Percentiles rank a stretch among this genome's conserved stretches.
Conservation (phyloP, 768 basidiomycete species). For the Hygrophorus pudorinus region DNA sequence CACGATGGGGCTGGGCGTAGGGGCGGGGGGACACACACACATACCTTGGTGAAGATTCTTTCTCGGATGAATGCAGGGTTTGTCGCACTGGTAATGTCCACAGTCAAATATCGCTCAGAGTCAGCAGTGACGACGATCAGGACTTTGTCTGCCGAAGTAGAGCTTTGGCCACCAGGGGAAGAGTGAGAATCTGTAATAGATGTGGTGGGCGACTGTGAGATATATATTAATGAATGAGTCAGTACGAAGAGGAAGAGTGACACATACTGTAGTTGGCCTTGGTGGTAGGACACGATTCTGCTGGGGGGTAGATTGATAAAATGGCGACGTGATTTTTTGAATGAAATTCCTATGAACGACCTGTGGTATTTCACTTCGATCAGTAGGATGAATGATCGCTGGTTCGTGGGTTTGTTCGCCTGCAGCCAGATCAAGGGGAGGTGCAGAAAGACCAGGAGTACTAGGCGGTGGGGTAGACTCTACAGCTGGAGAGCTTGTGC, state of each 20-base stretch:
- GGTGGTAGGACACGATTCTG: slow-evolving; percentile 1
- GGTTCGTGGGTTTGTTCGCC: slow-evolving; percentile 26
- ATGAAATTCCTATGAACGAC: slow-evolving; percentile 25
- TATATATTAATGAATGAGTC: slow-evolving; percentile 13
- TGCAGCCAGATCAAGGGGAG: slow-evolving; percentile 25
- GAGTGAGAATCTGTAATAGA: slow-evolving; percentile 25
- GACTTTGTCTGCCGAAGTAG: slow-evolving; percentile 26
- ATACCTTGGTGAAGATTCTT: slow-evolving; percentile 73
- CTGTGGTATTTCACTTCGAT: slow-evolving; percentile 11
- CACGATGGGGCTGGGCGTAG: slow-evolving; percentile 3
- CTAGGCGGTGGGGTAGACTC: slow-evolving; percentile 64
- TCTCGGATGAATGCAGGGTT: slow-evolving; percentile 67
- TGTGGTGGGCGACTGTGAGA: slow-evolving; percentile 29
- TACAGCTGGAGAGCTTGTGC: slow-evolving; percentile 48
- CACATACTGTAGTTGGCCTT: slow-evolving; percentile 26
- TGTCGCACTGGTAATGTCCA: slow-evolving; percentile 59
- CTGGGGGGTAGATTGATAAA: slow-evolving; percentile 9
- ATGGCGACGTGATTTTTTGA: slow-evolving; percentile 23
- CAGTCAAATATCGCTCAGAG: slow-evolving; percentile 63
- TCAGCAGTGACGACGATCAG: slow-evolving; percentile 67
- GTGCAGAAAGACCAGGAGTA: slow-evolving; percentile 45
- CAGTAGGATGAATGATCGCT: slow-evolving; percentile 10
- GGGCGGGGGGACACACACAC: background rate
- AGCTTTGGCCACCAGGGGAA: slow-evolving; percentile 17
- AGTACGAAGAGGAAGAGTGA: slow-evolving; percentile 9